Conservation (phyloP, 768 basidiomycete species). For the Kwoniella dejecticola region DNA sequence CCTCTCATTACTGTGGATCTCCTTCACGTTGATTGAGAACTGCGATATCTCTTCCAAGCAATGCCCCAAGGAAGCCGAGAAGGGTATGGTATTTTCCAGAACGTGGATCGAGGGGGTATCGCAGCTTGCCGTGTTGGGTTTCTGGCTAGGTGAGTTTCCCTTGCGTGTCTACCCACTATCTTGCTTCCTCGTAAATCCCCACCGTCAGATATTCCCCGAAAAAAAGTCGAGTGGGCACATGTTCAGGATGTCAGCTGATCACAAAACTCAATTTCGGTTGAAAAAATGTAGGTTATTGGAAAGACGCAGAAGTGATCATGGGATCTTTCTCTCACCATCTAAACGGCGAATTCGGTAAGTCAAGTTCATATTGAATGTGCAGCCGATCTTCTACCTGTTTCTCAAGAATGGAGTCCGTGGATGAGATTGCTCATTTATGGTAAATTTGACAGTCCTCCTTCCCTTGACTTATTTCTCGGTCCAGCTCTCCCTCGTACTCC, state of each 20-base stretch:
- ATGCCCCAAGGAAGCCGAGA: slow-evolving; percentile 1
- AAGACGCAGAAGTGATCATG: slow-evolving; percentile 10
- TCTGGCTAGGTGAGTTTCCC: slow-evolving; percentile 27
- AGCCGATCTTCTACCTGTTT: too few relatives aligned
- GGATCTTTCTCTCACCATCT: slow-evolving; percentile 5
- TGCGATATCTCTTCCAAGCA: slow-evolving; percentile 13
- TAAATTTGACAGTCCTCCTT: slow-evolving; percentile 9
- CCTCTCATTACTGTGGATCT: slow-evolving; percentile 36
- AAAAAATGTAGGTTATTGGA: slow-evolving; percentile 5
- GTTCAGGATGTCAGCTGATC: too few relatives aligned
- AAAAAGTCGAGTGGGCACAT: too few relatives aligned
- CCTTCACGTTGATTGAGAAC: slow-evolving; percentile 32
- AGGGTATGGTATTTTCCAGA: slow-evolving; percentile 13
- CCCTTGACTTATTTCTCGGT: slow-evolving; percentile 8
- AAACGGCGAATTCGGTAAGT: slow-evolving; percentile 10
- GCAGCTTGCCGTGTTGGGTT: slow-evolving; percentile 5
- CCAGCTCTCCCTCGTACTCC: not conserved
- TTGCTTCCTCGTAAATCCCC: too few relatives aligned
- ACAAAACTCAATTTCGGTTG: too few relatives aligned
- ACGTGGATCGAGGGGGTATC: slow-evolving; percentile 16
- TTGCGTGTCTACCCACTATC: too few relatives aligned
- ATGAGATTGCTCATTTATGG: not conserved
- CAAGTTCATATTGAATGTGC: too few relatives aligned
- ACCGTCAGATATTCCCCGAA: too few relatives aligned
- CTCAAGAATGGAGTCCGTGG: not conserved